A percentile compares a stretch with the other conserved stretches of the same genome.
phyloP scores from a whole-genome alignment of 768 basidiomycete genomes.

The Kwoniella botswanensis region DNA sequence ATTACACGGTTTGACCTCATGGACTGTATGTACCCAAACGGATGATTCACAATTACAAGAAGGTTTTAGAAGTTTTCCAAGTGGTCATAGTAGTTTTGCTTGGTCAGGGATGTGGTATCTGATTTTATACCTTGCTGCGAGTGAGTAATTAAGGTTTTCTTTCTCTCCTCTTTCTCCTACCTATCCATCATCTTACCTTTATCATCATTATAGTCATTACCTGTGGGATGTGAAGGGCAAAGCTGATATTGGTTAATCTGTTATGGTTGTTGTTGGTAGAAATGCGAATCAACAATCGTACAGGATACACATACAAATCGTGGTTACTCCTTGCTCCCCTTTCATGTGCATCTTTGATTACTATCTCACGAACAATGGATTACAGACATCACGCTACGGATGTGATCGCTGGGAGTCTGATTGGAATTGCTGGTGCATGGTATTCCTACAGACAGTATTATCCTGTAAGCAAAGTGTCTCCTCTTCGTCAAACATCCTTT shows the following conservation, averaged over 20 bases:
- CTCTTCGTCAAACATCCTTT: too few relatives aligned
- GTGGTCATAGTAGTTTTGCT: conserved; percentile 52
- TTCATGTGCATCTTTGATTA: conserved; percentile 40
- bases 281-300: conserved; percentile 43
- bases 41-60: conserved; percentile 45
- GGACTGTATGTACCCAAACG: conserved; percentile 49
- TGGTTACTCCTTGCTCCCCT: conserved; percentile 55
- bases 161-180: neutral
- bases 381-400: conserved; percentile 54
- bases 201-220: too few relatives aligned
- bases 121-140: conserved; percentile 46
- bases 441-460: conserved; percentile 55
- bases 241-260: too few relatives aligned
- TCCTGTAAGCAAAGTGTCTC: conserved; percentile 41
- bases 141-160: conserved; percentile 29
- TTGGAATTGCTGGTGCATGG: conserved; percentile 49
- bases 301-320: conserved; percentile 54
- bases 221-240: too few relatives aligned
- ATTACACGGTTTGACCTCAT: conserved; percentile 50
- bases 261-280: conserved; percentile 21
- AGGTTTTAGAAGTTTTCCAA: conserved; percentile 55
- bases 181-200: too few relatives aligned
- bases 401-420: conserved; percentile 53
- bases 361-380: conserved; percentile 55
- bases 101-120: conserved; percentile 57